These are phyloP conservation scores for Xylaria sp. DNA, from an alignment of 2,329 filamentous ascomycete genomes.

Conservation along the genomic window DNA sequence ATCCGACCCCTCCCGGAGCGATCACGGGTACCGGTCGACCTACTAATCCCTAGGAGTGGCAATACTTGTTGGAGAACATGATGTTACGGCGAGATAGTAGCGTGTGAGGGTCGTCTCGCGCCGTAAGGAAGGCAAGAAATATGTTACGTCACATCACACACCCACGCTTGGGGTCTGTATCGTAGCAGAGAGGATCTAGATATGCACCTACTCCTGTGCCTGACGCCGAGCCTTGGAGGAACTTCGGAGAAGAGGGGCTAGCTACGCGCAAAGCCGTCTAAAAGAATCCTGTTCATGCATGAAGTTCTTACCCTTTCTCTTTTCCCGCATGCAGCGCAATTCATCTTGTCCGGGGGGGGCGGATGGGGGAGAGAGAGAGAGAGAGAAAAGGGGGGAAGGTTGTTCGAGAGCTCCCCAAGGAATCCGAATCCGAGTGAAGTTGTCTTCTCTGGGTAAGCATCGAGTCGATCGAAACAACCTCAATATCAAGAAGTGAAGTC, in stretches of 20 bases:
- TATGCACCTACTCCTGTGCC: slow-evolving; percentile 6
- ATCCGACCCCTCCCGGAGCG: background rate
- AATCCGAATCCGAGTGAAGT: no score
- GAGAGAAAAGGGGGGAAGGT: no score
- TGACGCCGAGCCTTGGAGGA: background rate
- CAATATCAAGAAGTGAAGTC: background rate
- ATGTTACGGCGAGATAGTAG: background rate
- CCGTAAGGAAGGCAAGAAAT: background rate
- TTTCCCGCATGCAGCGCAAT: background rate
- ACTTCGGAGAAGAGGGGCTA: slow-evolving; percentile 1
- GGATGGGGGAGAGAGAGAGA: no score
- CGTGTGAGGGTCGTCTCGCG: background rate
- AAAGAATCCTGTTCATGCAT: slow-evolving; percentile 5
- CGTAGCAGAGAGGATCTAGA: background rate
- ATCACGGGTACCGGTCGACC: background rate
- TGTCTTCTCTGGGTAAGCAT: background rate
- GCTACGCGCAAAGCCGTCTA: background rate
- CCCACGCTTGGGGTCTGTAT: background rate
- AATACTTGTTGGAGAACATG: background rate
- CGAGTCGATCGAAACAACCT: background rate
- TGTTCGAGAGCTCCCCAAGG: no score
- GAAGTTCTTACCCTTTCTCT: background rate
- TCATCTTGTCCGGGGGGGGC: background rate
- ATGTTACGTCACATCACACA: background rate
- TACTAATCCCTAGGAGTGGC: background rate